Percentiles rank a stretch among this genome's conserved stretches.
These are phyloP conservation scores for Austroboletus sp. DNA, from an alignment of 1,284 basidiomycete species.

Conservation along the genomic window DNA sequence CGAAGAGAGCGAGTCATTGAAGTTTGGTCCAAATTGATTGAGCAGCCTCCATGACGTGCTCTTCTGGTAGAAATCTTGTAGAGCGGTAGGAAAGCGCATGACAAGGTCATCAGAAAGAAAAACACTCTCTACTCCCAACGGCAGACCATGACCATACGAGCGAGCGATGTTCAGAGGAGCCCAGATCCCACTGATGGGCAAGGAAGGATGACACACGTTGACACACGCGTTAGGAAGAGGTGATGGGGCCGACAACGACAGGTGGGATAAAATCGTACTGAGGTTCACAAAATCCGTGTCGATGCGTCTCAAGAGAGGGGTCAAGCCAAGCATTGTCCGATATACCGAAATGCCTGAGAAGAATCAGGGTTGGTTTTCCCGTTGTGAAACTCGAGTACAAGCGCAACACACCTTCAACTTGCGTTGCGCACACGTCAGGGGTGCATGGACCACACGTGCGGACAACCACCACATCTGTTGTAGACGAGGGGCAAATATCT, in stretches of 20 bases:
- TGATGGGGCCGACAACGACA: constrained; percentile 35
- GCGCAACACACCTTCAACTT: constrained; percentile 54
- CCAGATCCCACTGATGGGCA: constrained; percentile 55
- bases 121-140: constrained; percentile 36
- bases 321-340: constrained; percentile 52
- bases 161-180: constrained; percentile 55
- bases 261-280: constrained; percentile 45
- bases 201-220: constrained; percentile 37
- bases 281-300: constrained; percentile 71
- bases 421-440: constrained; percentile 56
- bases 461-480: constrained; percentile 37
- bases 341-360: constrained; percentile 60
- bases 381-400: background rate
- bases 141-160: constrained; percentile 30
- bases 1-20: constrained; percentile 23
- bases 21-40: constrained; percentile 47
- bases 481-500: constrained; percentile 1
- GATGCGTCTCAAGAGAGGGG: constrained; percentile 54
- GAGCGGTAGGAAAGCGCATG: constrained; percentile 51
- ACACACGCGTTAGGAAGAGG: constrained; percentile 23
- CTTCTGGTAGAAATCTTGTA: constrained; percentile 48
- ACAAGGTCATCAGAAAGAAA: constrained; percentile 58
- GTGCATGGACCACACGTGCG: constrained; percentile 55
- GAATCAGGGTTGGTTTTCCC: constrained; percentile 9
- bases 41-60: constrained; percentile 40